phyloP scores from a whole-genome alignment of 768 basidiomycete species.

The Roridomyces roridus region DNA sequence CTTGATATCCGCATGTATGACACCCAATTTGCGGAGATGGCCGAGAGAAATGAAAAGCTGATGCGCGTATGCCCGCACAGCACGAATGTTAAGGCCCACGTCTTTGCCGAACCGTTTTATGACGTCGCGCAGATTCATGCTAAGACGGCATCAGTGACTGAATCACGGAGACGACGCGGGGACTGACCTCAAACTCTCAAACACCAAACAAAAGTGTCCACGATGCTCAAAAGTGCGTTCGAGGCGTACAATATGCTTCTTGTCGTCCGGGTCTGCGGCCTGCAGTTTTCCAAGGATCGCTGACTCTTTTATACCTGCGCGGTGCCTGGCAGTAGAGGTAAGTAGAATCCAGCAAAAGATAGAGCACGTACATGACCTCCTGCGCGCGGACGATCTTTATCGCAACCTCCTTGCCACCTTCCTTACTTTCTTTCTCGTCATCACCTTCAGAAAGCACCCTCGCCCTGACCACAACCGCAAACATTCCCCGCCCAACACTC shows the following conservation, averaged over 20 bases:
- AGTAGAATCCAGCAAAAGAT: constrained; percentile 7
- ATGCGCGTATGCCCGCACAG: constrained; percentile 98
- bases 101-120: constrained; percentile 98
- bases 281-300: constrained; percentile 87
- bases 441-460: constrained; percentile 58
- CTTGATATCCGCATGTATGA: constrained; percentile 99
- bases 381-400: constrained; percentile 97
- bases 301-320: constrained; percentile 91
- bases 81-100: constrained; percentile 93
- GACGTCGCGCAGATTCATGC: constrained; percentile 98
- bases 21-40: constrained; percentile 84
- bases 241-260: constrained; percentile 93
- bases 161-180: constrained; percentile 46
- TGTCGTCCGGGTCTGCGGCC: constrained; percentile 94
- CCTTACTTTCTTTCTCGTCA: constrained; percentile 58
- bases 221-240: constrained; percentile 96
- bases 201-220: constrained; percentile 95
- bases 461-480: constrained; percentile 94
- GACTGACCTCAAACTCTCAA: constrained; percentile 90
- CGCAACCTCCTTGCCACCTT: constrained; percentile 77
- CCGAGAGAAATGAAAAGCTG: constrained; percentile 92
- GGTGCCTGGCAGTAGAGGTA: constrained; percentile 68
- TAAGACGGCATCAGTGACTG: constrained; percentile 35
- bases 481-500: constrained; percentile 98
- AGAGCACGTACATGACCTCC: constrained; percentile 85